phyloP scores from a whole-genome alignment of 2,329 filamentous ascomycete genomes.

The Trichophyton rubrum region DNA sequence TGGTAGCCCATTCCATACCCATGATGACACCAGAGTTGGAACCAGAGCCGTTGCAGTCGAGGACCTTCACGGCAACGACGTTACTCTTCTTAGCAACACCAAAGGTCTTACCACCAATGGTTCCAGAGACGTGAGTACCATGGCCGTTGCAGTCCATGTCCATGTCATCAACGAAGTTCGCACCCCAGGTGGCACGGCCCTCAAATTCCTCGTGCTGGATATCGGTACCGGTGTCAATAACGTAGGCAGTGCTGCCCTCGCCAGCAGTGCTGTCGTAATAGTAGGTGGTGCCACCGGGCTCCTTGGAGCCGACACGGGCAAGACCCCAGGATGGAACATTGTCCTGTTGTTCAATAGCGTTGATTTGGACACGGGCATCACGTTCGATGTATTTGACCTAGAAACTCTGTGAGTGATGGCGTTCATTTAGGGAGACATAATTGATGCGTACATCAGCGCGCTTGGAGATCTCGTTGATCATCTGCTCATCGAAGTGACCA shows the following conservation, averaged over 20 bases:
- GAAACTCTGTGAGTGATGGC: neutral
- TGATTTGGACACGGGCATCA: slow-evolving; percentile 7
- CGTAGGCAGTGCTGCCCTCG: slow-evolving; percentile 25
- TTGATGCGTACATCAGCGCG: neutral
- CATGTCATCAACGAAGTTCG: slow-evolving; percentile 19
- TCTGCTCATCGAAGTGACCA: slow-evolving; percentile 9
- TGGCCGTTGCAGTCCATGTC: slow-evolving; percentile 22
- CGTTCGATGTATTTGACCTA: slow-evolving; percentile 14
- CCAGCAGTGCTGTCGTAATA: slow-evolving; percentile 27
- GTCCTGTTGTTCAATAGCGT: slow-evolving; percentile 14
- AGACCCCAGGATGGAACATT: slow-evolving; percentile 25
- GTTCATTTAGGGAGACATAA: slow-evolving; percentile 13
- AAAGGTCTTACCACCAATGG: slow-evolving; percentile 22
- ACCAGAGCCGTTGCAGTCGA: slow-evolving; percentile 35
- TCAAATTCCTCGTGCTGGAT: slow-evolving; percentile 24
- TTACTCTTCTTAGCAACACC: slow-evolving; percentile 28
- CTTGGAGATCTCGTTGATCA: slow-evolving; percentile 7
- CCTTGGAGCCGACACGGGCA: slow-evolving; percentile 22
- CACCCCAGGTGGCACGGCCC: slow-evolving; percentile 26
- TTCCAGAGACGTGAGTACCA: slow-evolving; percentile 30
- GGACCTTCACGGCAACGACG: slow-evolving; percentile 38
- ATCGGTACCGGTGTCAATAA: slow-evolving; percentile 31
- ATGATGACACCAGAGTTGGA: slow-evolving; percentile 36
- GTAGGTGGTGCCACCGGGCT: slow-evolving; percentile 19
- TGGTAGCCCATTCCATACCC: slow-evolving; percentile 34